Conservation (phyloP, 2,329 filamentous ascomycete species). For the Basipetospora chlamydospora region DNA sequence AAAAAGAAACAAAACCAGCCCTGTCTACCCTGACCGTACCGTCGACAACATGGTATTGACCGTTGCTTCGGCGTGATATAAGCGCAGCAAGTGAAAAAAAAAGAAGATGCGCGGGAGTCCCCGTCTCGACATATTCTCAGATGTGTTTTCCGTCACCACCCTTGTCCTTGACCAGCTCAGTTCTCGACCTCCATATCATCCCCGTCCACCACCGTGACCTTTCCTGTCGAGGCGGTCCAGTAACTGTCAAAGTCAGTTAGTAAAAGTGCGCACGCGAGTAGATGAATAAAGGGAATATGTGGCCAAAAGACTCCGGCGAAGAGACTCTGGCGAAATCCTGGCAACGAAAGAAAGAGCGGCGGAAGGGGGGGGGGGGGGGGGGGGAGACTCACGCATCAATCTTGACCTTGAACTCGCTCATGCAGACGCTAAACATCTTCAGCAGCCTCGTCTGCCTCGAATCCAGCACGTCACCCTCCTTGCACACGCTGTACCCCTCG, state of each 20-base stretch:
- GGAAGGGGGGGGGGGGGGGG: neutral
- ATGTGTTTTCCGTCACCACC: too few relatives aligned
- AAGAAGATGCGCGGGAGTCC: too few relatives aligned
- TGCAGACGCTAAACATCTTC: conserved; percentile 83
- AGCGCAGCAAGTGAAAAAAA: neutral
- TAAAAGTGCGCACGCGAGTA: too few relatives aligned
- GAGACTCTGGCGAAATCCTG: too few relatives aligned
- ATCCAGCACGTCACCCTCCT: conserved; percentile 72
- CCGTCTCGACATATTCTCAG: too few relatives aligned
- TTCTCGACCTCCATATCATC: conserved; percentile 17
- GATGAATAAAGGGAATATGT: too few relatives aligned
- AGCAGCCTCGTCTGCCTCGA: conserved; percentile 83
- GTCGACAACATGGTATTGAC: neutral
- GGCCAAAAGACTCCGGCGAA: too few relatives aligned
- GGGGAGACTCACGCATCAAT: conserved; percentile 49
- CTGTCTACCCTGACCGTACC: too few relatives aligned
- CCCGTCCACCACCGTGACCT: conserved; percentile 41
- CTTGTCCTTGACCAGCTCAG: too few relatives aligned
- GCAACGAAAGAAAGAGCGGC: neutral
- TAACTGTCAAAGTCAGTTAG: conserved; percentile 28
- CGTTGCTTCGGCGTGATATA: neutral
- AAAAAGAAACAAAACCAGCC: neutral
- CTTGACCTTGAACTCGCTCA: conserved; percentile 79
- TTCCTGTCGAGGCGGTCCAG: conserved; percentile 44
- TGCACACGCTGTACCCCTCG: conserved; percentile 65